Conservation (phyloP, 1,139 yeast genomes). For the Diutina sp. region DNA sequence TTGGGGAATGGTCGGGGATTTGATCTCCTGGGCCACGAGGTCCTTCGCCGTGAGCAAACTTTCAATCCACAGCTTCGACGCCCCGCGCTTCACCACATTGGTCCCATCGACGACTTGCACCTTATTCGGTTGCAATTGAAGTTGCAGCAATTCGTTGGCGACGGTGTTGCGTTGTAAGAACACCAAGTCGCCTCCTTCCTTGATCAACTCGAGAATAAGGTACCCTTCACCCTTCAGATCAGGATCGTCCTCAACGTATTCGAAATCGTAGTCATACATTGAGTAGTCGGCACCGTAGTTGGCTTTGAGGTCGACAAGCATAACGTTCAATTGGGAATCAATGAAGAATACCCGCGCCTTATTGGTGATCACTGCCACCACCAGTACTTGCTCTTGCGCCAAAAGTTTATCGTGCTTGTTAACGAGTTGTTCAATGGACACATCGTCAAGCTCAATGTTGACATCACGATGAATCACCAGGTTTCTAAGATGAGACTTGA, state of each 20-base stretch:
- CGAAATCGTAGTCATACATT: constrained; percentile 70
- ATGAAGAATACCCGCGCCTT: constrained; percentile 31
- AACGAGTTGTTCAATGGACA: constrained; percentile 28
- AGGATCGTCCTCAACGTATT: constrained; percentile 26
- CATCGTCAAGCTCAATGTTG: constrained; percentile 19
- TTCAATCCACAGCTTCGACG: constrained; percentile 35
- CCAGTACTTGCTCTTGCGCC: constrained; percentile 21
- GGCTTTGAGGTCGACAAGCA: constrained; percentile 32
- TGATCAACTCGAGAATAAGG: constrained; percentile 49
- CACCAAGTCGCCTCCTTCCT: constrained; percentile 43
- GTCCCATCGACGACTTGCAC: constrained; percentile 27
- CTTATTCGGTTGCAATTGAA: constrained; percentile 10
- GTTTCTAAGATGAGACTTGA: constrained; percentile 24
- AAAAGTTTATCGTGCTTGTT: constrained; percentile 22
- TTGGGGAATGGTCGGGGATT: constrained; percentile 2
- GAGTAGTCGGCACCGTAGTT: constrained; percentile 51
- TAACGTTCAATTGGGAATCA: constrained; percentile 23
- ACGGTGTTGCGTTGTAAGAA: constrained; percentile 34
- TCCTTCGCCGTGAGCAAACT: constrained; percentile 35
- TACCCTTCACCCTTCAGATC: constrained; percentile 35
- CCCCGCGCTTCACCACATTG: constrained; percentile 21
- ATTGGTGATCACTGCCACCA: constrained; percentile 36
- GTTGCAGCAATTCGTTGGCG: constrained; percentile 11
- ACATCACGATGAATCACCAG: constrained; percentile 12
- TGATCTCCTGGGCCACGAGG: constrained; percentile 16